phyloP scores from a whole-genome alignment of 1,284 basidiomycete genomes.

The Ustanciosporium gigantosporum region DNA sequence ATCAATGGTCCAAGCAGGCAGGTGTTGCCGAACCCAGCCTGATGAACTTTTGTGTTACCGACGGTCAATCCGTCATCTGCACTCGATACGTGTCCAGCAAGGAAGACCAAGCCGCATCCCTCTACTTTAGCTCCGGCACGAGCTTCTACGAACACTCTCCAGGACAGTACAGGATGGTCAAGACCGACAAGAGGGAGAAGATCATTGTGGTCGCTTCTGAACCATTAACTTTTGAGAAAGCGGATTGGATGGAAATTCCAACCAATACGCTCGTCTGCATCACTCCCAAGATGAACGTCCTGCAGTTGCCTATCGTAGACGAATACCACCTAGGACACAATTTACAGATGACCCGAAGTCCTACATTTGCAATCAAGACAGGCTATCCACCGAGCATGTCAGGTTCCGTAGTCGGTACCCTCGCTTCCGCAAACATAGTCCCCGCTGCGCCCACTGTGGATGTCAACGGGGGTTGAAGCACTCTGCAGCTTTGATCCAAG shows the following conservation, averaged over 20 bases:
- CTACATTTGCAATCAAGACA: conserved; percentile 38
- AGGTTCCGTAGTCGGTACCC: conserved; percentile 6
- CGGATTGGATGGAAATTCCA: conserved; percentile 95
- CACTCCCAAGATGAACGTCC: conserved; percentile 72
- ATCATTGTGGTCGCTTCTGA: conserved; percentile 75
- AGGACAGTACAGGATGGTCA: conserved; percentile 65
- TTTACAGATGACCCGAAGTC: conserved; percentile 11
- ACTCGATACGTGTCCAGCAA: conserved; percentile 91
- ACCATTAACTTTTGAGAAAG: conserved; percentile 70
- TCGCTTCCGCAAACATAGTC: no score
- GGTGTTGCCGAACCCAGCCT: conserved; percentile 70
- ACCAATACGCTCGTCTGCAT: conserved; percentile 79
- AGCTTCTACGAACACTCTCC: conserved; percentile 77
- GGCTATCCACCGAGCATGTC: conserved; percentile 39
- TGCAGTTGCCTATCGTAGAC: conserved; percentile 92
- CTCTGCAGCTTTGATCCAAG: no score
- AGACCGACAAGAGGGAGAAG: conserved; percentile 88
- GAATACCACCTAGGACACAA: conserved; percentile 64
- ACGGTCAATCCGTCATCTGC: conserved; percentile 88
- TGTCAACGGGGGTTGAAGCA: no score
- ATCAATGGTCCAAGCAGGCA: conserved; percentile 45
- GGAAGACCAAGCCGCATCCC: conserved; percentile 86
- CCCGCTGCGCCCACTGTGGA: no score
- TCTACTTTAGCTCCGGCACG: conserved; percentile 94
- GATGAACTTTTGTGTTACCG: conserved; percentile 95